Percentiles rank a stretch among this genome's conserved stretches.
Evolutionary conservation across 2,329 filamentous ascomycete species (phyloP).

Genomic region (Scedosporium boydii): DNA sequence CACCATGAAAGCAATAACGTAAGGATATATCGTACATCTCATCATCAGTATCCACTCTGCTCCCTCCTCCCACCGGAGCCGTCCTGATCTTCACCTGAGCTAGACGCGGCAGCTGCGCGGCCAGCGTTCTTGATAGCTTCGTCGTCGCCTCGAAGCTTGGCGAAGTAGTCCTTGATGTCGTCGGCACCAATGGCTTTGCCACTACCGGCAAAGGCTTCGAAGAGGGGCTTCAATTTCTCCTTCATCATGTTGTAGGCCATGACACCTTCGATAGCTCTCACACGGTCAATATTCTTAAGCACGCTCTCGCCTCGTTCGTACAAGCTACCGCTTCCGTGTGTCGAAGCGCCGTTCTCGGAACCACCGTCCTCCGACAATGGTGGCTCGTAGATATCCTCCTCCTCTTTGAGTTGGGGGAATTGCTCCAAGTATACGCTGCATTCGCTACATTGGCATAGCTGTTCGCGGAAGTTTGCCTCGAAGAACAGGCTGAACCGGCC

Average conservation of each 20-base stretch:
- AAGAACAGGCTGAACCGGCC: slow-evolving; percentile 74
- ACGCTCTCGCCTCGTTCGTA: slow-evolving; percentile 89
- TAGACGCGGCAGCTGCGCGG: slow-evolving; percentile 34
- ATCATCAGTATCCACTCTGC: slow-evolving; percentile 40
- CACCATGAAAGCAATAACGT: not conserved
- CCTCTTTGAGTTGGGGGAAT: slow-evolving; percentile 70
- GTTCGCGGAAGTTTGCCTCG: slow-evolving; percentile 65
- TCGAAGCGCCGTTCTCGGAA: slow-evolving; percentile 44
- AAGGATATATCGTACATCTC: not conserved
- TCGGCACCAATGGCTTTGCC: slow-evolving; percentile 83
- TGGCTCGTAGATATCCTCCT: slow-evolving; percentile 90
- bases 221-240: slow-evolving; percentile 89
- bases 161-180: slow-evolving; percentile 95
- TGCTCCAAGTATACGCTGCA: slow-evolving; percentile 50
- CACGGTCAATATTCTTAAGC: slow-evolving; percentile 82
- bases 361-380: slow-evolving; percentile 60
- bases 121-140: slow-evolving; percentile 58
- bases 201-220: slow-evolving; percentile 88
- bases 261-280: slow-evolving; percentile 87
- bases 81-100: slow-evolving; percentile 18
- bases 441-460: slow-evolving; percentile 71
- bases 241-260: slow-evolving; percentile 98
- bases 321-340: slow-evolving; percentile 68
- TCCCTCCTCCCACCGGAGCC: slow-evolving; percentile 32
- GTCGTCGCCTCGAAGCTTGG: slow-evolving; percentile 82